Percentiles rank a stretch among this genome's conserved stretches.
Evolutionary conservation across 805 yeast species (phyloP).

Genomic region (Wickerhamiella allomyrinae): DNA sequence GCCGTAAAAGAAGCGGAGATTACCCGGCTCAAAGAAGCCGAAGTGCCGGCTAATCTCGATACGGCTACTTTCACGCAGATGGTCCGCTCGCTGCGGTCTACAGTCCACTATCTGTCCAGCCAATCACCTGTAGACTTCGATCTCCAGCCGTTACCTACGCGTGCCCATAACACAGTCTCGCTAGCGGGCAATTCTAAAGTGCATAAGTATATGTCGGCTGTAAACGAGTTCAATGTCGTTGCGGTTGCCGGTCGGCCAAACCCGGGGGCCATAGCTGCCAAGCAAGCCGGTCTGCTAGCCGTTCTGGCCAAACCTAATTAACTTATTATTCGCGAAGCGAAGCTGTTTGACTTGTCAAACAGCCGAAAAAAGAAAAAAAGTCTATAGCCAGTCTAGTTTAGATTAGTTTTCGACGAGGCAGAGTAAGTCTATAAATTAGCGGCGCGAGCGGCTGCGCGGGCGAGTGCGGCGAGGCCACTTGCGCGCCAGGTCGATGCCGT

Average conservation of each 20-base stretch:
- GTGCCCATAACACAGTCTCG: background rate
- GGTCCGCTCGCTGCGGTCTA: background rate
- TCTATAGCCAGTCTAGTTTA: too few relatives aligned
- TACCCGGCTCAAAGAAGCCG: background rate
- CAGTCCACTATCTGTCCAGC: background rate
- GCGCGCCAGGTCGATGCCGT: constrained; percentile 52
- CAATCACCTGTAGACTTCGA: background rate
- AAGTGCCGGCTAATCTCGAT: background rate
- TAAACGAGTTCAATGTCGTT: background rate
- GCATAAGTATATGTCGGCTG: background rate
- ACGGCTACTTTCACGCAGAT: background rate
- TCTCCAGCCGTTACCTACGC: background rate
- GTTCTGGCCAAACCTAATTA: too few relatives aligned
- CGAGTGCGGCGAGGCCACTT: too few relatives aligned
- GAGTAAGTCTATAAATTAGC: too few relatives aligned
- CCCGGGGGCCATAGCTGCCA: background rate
- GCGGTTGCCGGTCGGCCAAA: background rate
- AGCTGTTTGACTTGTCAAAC: too few relatives aligned
- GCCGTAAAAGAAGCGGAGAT: background rate
- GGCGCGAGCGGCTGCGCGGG: too few relatives aligned
- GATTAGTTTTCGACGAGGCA: too few relatives aligned
- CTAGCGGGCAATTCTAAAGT: background rate
- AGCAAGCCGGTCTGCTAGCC: background rate
- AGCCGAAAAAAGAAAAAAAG: too few relatives aligned
- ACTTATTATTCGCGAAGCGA: too few relatives aligned